Evolutionary conservation across 306 rosid genomes (phyloP), one percentile per base, ranked within the genome.

Genomic region (Begonia fuchsioides): DNA sequence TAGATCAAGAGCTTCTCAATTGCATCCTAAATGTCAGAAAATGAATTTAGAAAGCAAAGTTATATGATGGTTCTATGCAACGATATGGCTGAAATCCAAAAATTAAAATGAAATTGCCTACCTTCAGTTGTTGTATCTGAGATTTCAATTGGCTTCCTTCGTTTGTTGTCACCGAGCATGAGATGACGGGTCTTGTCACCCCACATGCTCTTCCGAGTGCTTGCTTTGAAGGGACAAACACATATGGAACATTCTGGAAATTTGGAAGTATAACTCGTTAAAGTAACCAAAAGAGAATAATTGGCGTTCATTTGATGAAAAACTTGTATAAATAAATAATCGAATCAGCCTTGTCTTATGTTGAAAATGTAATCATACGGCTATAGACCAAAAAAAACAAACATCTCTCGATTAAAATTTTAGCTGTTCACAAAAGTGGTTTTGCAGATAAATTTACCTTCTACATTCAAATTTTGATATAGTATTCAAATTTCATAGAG

Each of bases 131-230:
- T 56, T 76, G 83, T 61, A 84, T 81, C 58, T 84, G 93, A 7
- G 94, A 63, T 60, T 88, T 84, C 82, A 88, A 67, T 56, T 88
- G 93, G 64, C 97, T 88, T 49, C 95, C 97, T 62, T 88, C 97
- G 9, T 88, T 88, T 13, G 82, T 66, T 7, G 95, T 84, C 65
- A 88, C 93, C 40, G 95, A 88, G 52, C 86, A 76, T 6, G 97
- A 86, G 52, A 84, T 88, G 48, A 88, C 90, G 11, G 97, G 86
- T 49, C 97, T 71, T 2, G 95, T 81, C 13, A 88, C 95, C 2
- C 97, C 97, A 43, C 97, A 84, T 2, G 97, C 97, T 41, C 95
- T 74, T 2, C 93, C 97, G 49, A 84, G 95, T 40, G 95, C 95
- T 79, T 88, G 95, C 58, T 88, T 88, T 1, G 97, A 88, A 2